Evolutionary conservation across 2,329 filamentous ascomycete genomes (phyloP), one percentile per base, ranked within the genome.

Genomic region (Phialophora macrospora): DNA sequence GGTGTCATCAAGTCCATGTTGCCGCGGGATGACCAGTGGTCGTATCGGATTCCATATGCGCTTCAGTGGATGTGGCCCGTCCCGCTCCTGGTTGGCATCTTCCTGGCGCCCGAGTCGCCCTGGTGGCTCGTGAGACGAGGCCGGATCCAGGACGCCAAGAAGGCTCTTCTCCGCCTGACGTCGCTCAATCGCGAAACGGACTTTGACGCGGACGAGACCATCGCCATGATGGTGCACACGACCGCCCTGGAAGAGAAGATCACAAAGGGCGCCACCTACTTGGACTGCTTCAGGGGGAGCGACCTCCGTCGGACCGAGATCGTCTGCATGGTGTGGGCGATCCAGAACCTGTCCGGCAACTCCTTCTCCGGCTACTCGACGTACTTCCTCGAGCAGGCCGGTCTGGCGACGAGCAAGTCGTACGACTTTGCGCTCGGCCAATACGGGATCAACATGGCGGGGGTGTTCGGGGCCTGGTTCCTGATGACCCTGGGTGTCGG

Each of bases 161-260:
- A 75, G 56, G 67, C 78, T 4, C 71, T 80, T 28, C 70, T 75
- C 56, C 74, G 80, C 63, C 70, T 88, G 64, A 83, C 85, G 3
- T 78, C 78, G 71, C 56, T 76, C 14, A 73, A 76, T 7, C 69
- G 72, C 1, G 88, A 92, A 66, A 88, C 87, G 0, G 85, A 89
- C 66, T 93, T 95, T 72, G 86, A 96, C 73, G 86, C 90, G 11
- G 90, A 96, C 68, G 91, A 95, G 78, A 95, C 91, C 0, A 83
- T 96, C 57, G 88, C 91, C 72, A 96, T 96, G 91, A 96, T 97
- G 90, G 87, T 92, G 1, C 91, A 96, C 75, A 97, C 92, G 0
- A 93, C 90, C 0, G 89, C 90, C 0, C 81, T 96, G 11, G 93
- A 96, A 76, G 84, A 91, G 74, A 82, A 87, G 77, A 90, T 92